Conservation (phyloP, 148 eudicot species). For the Vaccinium myrtillus region DNA sequence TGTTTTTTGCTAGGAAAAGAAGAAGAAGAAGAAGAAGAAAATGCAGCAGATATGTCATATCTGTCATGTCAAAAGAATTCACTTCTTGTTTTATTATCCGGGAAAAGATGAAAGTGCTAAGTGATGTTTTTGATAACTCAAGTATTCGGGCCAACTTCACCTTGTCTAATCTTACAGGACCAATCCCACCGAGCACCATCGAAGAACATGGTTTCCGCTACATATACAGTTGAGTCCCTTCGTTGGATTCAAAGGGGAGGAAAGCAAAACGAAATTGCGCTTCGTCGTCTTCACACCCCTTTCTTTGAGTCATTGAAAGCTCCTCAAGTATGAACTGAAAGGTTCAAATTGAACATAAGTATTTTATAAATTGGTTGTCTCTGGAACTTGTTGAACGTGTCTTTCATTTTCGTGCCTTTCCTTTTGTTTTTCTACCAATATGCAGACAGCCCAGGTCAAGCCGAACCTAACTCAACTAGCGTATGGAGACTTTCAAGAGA, state of each 20-base stretch:
- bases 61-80: neutral
- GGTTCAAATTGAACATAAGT: neutral
- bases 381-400: neutral
- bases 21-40: neutral
- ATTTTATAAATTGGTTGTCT: neutral
- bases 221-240: neutral
- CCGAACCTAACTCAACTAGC: slow-evolving; percentile 20
- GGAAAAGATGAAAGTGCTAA: neutral
- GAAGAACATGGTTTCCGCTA: neutral
- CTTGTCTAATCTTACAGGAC: too few relatives aligned
- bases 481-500: slow-evolving; percentile 13
- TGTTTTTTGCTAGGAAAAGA: neutral
- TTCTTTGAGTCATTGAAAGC: neutral
- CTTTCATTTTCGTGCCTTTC: neutral
- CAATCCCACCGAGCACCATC: too few relatives aligned
- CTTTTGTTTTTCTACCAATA: neutral
- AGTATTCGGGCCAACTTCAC: too few relatives aligned
- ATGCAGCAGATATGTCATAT: neutral
- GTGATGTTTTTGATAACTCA: too few relatives aligned
- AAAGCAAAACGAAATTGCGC: neutral
- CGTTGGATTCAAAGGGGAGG: neutral
- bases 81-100: neutral
- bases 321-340: neutral
- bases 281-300: neutral
- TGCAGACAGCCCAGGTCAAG: neutral